A percentile compares a stretch with the other conserved stretches of the same genome.
Conservation (phyloP, 768 basidiomycete species). For the Pholiota molesta region DNA sequence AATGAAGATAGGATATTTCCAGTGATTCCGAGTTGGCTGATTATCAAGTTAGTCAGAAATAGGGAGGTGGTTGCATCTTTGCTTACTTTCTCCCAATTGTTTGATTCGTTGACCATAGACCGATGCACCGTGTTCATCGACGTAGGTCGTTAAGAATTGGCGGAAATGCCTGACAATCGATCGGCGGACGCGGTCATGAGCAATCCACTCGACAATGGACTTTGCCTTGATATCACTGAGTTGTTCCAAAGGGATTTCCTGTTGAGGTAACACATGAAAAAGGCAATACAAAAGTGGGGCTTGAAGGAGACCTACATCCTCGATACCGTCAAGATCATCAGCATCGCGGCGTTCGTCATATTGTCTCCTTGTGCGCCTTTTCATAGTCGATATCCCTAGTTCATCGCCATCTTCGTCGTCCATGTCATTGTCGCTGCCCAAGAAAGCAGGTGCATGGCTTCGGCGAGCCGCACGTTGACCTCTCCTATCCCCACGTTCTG, state of each 20-base stretch:
- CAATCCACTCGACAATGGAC: slow-evolving; percentile 97
- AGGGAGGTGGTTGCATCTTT: slow-evolving; percentile 6
- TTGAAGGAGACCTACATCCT: slow-evolving; percentile 62
- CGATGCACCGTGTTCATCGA: slow-evolving; percentile 88
- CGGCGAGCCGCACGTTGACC: slow-evolving; percentile 78
- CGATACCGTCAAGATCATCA: slow-evolving; percentile 89
- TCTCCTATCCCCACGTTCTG: slow-evolving; percentile 64
- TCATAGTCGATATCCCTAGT: slow-evolving; percentile 70
- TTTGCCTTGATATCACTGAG: slow-evolving; percentile 97
- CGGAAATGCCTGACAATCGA: slow-evolving; percentile 93
- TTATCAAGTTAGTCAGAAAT: slow-evolving; percentile 13
- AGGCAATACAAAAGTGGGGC: neutral
- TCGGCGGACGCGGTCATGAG: slow-evolving; percentile 86
- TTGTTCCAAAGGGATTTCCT: slow-evolving; percentile 96
- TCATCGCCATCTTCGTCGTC: slow-evolving; percentile 78
- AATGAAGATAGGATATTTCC: slow-evolving; percentile 96
- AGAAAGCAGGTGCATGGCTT: slow-evolving; percentile 83
- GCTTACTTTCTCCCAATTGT: slow-evolving; percentile 89
- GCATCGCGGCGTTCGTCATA: slow-evolving; percentile 92
- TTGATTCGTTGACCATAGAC: slow-evolving; percentile 96
- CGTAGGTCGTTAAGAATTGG: slow-evolving; percentile 94
- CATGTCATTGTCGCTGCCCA: slow-evolving; percentile 82
- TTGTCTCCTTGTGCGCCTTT: slow-evolving; percentile 80
- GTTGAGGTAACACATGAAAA: slow-evolving; percentile 7
- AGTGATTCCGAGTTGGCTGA: slow-evolving; percentile 95